Evolutionary conservation across 805 yeast genomes (phyloP).

Genomic region (Myxozyma neglecta): DNA sequence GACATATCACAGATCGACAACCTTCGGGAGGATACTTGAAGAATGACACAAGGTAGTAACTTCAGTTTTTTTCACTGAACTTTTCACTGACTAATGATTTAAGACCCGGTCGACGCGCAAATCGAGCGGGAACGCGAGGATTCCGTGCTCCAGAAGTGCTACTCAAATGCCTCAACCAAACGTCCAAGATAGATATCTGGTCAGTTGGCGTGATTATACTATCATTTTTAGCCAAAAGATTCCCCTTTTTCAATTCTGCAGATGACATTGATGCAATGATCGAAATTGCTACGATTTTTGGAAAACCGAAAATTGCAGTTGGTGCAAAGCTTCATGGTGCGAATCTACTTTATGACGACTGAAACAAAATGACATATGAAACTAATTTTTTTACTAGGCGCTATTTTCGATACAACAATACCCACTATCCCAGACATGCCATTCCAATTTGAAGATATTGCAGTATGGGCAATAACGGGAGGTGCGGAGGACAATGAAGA

Average conservation of each 20-base stretch:
- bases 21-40: slow-evolving; percentile 71
- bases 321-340: slow-evolving; percentile 82
- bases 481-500: slow-evolving; percentile 12
- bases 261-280: slow-evolving; percentile 91
- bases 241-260: slow-evolving; percentile 90
- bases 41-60: slow-evolving; percentile 67
- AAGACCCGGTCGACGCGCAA: slow-evolving; percentile 80
- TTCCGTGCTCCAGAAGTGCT: slow-evolving; percentile 93
- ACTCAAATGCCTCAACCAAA: slow-evolving; percentile 80
- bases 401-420: slow-evolving; percentile 71
- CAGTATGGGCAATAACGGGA: slow-evolving; percentile 42
- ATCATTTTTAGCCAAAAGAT: slow-evolving; percentile 73
- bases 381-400: slow-evolving; percentile 28
- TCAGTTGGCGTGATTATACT: slow-evolving; percentile 86
- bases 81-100: background rate
- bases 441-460: slow-evolving; percentile 45
- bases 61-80: background rate
- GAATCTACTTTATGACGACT: background rate
- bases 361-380: background rate
- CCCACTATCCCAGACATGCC: slow-evolving; percentile 51
- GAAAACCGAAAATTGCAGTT: slow-evolving; percentile 65
- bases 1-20: slow-evolving; percentile 38
- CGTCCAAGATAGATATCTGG: slow-evolving; percentile 84
- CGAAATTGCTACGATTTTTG: slow-evolving; percentile 81
- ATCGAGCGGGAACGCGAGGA: slow-evolving; percentile 95